Percentiles rank a stretch among this genome's conserved stretches.
Conservation (phyloP, 148 eudicot genomes). For the Euryodendron excelsum region DNA sequence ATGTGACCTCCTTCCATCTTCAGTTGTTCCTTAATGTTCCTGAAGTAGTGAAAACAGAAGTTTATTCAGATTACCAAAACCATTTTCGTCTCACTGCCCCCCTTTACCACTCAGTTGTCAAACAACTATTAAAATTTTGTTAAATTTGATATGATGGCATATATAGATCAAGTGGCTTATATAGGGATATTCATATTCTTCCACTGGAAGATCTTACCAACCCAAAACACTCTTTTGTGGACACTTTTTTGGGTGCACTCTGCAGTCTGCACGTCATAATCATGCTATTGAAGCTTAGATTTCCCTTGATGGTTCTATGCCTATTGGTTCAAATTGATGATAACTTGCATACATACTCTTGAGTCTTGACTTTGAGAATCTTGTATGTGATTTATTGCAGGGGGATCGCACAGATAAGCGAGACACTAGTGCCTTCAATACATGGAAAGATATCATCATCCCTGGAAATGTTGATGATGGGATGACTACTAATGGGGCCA, state of each 20-base stretch:
- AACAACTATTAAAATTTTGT: too few relatives aligned
- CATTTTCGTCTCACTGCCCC: too few relatives aligned
- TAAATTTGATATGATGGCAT: too few relatives aligned
- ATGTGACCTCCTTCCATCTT: too few relatives aligned
- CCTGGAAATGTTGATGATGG: slow-evolving; percentile 97
- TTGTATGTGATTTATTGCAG: slow-evolving; percentile 36
- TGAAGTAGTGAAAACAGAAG: too few relatives aligned
- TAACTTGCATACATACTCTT: background rate
- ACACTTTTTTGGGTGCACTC: too few relatives aligned
- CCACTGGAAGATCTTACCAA: background rate
- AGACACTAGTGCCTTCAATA: slow-evolving; percentile 82
- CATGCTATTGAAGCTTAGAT: too few relatives aligned
- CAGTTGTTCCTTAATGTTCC: too few relatives aligned
- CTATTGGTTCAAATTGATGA: background rate
- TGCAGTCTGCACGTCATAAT: too few relatives aligned
- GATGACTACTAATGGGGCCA: slow-evolving; percentile 58
- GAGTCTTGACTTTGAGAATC: background rate
- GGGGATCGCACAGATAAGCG: slow-evolving; percentile 97
- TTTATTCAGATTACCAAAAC: too few relatives aligned
- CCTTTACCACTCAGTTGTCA: too few relatives aligned
- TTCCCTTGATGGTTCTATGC: background rate
- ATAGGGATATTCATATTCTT: background rate
- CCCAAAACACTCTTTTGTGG: too few relatives aligned
- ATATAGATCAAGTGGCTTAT: background rate
- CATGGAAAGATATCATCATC: slow-evolving; percentile 93